These are phyloP conservation scores for Syzygium aromaticum DNA, from an alignment of 345 rosid genomes.

Conservation along the genomic window DNA sequence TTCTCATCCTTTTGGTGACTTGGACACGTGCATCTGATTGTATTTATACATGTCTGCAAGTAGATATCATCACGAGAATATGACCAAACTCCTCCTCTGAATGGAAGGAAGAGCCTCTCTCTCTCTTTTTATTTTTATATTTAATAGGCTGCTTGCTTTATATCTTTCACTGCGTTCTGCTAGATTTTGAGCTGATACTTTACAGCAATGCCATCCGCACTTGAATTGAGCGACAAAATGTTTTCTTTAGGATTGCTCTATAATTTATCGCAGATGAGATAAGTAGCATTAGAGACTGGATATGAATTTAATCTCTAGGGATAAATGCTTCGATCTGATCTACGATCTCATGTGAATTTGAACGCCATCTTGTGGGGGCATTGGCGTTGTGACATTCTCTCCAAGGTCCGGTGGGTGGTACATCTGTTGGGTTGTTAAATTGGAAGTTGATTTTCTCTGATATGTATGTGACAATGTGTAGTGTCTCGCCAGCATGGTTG, in stretches of 20 bases:
- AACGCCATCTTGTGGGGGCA: not conserved
- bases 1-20: not conserved
- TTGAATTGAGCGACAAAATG: not conserved
- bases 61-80: not conserved
- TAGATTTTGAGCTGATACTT: not conserved
- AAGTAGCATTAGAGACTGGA: not conserved
- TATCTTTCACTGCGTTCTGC: not conserved
- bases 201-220: not conserved
- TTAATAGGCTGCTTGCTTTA: not conserved
- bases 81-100: not conserved
- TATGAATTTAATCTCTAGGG: not conserved
- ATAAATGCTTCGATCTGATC: not conserved
- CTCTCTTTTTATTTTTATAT: not conserved
- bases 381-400: not conserved
- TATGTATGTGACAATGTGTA: not conserved
- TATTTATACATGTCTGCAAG: not conserved
- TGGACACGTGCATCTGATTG: not conserved
- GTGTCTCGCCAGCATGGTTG: not conserved
- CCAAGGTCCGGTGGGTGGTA: not conserved
- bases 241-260: not conserved
- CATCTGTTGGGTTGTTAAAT: not conserved
- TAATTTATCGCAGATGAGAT: not conserved
- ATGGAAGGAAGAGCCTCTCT: not conserved
- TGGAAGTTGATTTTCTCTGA: not conserved
- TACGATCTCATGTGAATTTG: not conserved